Evolutionary conservation across 2,329 filamentous ascomycete species (phyloP), one percentile per base, ranked within the genome.

Genomic region (Monilinia laxa): DNA sequence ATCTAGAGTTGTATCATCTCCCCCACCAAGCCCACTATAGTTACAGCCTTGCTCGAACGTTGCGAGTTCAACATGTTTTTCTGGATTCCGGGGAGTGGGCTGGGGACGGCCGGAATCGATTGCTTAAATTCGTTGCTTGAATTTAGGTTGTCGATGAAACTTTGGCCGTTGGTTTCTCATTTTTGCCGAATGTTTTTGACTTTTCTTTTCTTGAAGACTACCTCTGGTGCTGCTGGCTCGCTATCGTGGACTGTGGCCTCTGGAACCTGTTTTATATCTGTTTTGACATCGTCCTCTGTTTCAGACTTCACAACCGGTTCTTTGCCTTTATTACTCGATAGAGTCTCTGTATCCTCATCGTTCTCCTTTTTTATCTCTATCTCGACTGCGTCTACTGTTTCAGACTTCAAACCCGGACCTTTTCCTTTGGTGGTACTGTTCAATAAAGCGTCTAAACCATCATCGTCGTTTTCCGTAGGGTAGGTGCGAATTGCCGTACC

Each of bases 181-280:
- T 84, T 88, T 71, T 87, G 84, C 25, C 87, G 83, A 47, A 87
- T 81, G 62, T 83, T 85, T 80, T 87, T 90, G 18, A 86, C 81
- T 75, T 92, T 94, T 64, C 91, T 82, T 80, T 93, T 93, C 79
- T 93, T 94, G 78, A 94, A 95, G 3, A 92, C 80, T 2, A 92
- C 83, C 3, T 84, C 81, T 14, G 80, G 74, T 3, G 76, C 70
- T 12, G 71, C 74, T 28, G 66, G 69, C 45, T 70, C 69, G 14
- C 70, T 70, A 14, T 58, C 40, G 12, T 47, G 6, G 9, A 56
- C 31, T 35, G 63, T 47, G 9, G 54, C 14, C n/a, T 64, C 53
- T 42, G 62, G 52, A 9, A 55, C 31, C 14, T 35, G n/a, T 23
- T 56, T 64, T 11, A 59, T 45, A 10, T 40, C 25, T 18, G 35